Conservation (phyloP, 768 basidiomycete genomes). For the Galerina sulciceps region DNA sequence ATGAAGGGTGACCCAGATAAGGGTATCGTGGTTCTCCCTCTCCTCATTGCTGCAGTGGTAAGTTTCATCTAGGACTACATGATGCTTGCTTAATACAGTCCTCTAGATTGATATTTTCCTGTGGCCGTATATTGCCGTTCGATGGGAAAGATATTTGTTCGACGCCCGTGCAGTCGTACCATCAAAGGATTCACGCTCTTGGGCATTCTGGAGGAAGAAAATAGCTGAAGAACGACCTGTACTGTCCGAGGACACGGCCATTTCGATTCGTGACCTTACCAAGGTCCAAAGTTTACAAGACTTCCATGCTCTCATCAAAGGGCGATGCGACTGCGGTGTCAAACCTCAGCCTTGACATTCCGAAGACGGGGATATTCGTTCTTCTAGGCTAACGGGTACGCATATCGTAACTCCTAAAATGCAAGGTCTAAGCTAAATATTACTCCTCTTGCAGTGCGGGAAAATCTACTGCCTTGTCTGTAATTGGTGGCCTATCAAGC, state of each 20-base stretch:
- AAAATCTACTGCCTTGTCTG: slow-evolving; percentile 74
- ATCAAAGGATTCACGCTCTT: slow-evolving; percentile 22
- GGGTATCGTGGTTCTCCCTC: slow-evolving; percentile 53
- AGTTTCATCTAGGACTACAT: slow-evolving; percentile 21
- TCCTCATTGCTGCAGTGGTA: slow-evolving; percentile 70
- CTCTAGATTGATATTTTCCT: slow-evolving; percentile 70
- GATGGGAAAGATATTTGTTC: slow-evolving; percentile 64
- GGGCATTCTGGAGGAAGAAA: slow-evolving; percentile 38
- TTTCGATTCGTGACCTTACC: slow-evolving; percentile 62
- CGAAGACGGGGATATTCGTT: slow-evolving; percentile 77
- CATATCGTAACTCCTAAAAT: neutral
- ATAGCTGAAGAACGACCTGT: slow-evolving; percentile 1
- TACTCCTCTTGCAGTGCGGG: slow-evolving; percentile 58
- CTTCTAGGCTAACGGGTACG: slow-evolving; percentile 73
- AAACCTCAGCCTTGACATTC: slow-evolving; percentile 71
- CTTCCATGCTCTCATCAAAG: slow-evolving; percentile 52
- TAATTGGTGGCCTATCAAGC: slow-evolving; percentile 66
- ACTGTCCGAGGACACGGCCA: slow-evolving; percentile 44
- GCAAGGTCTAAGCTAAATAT: neutral
- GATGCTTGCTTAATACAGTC: neutral
- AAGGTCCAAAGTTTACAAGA: slow-evolving; percentile 65
- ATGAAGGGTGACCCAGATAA: slow-evolving; percentile 65
- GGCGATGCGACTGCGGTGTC: slow-evolving; percentile 61
- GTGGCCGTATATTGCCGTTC: slow-evolving; percentile 69
- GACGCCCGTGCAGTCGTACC: slow-evolving; percentile 42